Evolutionary conservation across 768 basidiomycete species (phyloP).

Genomic region (Leccinum incarnatum): DNA sequence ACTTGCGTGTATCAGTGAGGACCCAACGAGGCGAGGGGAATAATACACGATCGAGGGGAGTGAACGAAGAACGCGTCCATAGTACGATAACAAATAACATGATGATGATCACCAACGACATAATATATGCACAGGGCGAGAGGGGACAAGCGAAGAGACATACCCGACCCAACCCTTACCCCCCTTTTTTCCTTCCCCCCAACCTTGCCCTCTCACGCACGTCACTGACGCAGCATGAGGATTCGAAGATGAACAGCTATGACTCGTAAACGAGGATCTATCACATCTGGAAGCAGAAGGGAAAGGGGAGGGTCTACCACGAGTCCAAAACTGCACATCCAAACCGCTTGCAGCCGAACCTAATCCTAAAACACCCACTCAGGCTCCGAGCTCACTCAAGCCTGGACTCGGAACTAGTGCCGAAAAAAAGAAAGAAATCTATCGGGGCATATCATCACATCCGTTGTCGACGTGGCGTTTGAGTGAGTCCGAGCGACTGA

Average conservation of each 20-base stretch:
- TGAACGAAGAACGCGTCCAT: neutral
- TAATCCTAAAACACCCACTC: constrained; percentile 13
- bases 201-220: neutral
- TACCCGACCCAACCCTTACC: constrained; percentile 2
- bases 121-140: constrained; percentile 3
- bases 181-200: neutral
- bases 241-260: constrained; percentile 11
- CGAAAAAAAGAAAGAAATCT: constrained; percentile 12
- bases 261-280: constrained; percentile 19
- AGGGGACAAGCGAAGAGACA: neutral
- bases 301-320: constrained; percentile 1
- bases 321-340: constrained; percentile 13
- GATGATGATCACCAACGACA: neutral
- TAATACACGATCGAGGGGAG: constrained; percentile 7
- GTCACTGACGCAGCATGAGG: constrained; percentile 7
- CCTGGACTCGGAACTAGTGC: neutral
- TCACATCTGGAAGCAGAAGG: constrained; percentile 6
- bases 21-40: neutral
- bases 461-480: constrained; percentile 84
- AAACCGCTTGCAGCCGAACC: constrained; percentile 9
- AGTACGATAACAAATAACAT: constrained; percentile 2
- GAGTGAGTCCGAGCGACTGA: constrained; percentile 75
- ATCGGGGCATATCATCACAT: constrained; percentile 60
- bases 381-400: constrained; percentile 12
- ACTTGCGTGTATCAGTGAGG: constrained; percentile 4